These are phyloP conservation scores for Gaillardinia entomophila DNA, from an alignment of 805 yeast species.

Conservation along the genomic window DNA sequence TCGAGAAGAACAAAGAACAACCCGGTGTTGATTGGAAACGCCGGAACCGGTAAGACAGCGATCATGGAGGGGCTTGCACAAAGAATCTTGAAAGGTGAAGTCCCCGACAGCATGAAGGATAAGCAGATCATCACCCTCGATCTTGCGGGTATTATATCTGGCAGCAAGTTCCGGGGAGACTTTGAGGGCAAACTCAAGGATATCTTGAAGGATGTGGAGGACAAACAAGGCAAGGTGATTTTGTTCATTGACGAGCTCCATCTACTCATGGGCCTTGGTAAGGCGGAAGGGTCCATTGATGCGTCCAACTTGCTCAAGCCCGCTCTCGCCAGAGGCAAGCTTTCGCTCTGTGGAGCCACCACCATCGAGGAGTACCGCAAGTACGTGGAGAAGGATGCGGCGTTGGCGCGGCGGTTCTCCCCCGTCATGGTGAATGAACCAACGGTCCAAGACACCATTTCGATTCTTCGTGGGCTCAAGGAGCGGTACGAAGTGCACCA, in stretches of 20 bases:
- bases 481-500: constrained; percentile 96
- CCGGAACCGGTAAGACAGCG: constrained; percentile 98
- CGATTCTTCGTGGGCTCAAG: constrained; percentile 87
- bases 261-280: constrained; percentile 83
- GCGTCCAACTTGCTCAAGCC: constrained; percentile 93
- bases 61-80: constrained; percentile 96
- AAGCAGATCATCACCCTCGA: constrained; percentile 82
- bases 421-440: constrained; percentile 87
- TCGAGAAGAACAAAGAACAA: constrained; percentile 93
- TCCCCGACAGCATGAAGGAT: constrained; percentile 88
- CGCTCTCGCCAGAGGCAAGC: constrained; percentile 83
- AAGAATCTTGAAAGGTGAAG: constrained; percentile 84
- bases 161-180: constrained; percentile 94
- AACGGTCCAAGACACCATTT: constrained; percentile 81
- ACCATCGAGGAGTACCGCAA: constrained; percentile 89
- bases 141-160: constrained; percentile 83
- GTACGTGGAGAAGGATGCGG: constrained; percentile 94
- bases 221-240: constrained; percentile 67
- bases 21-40: constrained; percentile 91
- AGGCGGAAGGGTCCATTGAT: constrained; percentile 92
- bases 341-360: constrained; percentile 95
- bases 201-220: constrained; percentile 79
- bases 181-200: constrained; percentile 85
- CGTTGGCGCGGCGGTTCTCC: constrained; percentile 89
- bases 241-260: constrained; percentile 90